Conservation (phyloP, 1,139 yeast genomes). For the Diutina neorugosa region DNA sequence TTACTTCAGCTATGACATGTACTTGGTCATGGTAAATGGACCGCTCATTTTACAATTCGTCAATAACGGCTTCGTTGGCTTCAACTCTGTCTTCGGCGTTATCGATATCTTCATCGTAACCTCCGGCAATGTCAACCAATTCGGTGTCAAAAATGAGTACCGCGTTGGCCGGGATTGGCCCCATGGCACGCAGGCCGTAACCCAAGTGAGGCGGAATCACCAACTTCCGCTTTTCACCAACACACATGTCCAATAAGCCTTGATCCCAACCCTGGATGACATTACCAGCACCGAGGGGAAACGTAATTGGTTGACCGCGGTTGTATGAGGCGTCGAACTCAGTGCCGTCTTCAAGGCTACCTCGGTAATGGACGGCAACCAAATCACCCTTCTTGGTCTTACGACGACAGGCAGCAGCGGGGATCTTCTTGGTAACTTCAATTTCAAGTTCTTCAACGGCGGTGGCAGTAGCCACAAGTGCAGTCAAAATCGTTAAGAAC, state of each 20-base stretch:
- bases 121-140: conserved; percentile 2
- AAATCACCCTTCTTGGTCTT: conserved; percentile 20
- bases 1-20: too few species aligned
- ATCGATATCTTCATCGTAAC: neutral
- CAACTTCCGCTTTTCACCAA: conserved; percentile 73
- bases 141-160: conserved; percentile 23
- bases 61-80: neutral
- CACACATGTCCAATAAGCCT: conserved; percentile 68
- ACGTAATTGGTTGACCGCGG: conserved; percentile 56
- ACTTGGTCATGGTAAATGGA: too few species aligned
- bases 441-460: neutral
- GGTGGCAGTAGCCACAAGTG: neutral
- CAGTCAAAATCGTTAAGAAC: neutral
- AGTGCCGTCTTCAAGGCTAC: conserved; percentile 53
- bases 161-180: conserved; percentile 69
- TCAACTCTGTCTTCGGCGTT: neutral
- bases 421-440: conserved; percentile 1
- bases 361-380: conserved; percentile 66
- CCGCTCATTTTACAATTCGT: neutral
- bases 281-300: conserved; percentile 60
- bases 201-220: conserved; percentile 69
- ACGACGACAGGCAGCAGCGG: conserved; percentile 1
- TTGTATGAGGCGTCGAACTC: conserved; percentile 64
- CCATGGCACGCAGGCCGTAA: conserved; percentile 68
- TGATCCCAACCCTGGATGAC: conserved; percentile 87